Base-by-base conservation (phyloP, 495 filamentous ascomycete species). In the Penicillium psychrofluorescens region DNA sequence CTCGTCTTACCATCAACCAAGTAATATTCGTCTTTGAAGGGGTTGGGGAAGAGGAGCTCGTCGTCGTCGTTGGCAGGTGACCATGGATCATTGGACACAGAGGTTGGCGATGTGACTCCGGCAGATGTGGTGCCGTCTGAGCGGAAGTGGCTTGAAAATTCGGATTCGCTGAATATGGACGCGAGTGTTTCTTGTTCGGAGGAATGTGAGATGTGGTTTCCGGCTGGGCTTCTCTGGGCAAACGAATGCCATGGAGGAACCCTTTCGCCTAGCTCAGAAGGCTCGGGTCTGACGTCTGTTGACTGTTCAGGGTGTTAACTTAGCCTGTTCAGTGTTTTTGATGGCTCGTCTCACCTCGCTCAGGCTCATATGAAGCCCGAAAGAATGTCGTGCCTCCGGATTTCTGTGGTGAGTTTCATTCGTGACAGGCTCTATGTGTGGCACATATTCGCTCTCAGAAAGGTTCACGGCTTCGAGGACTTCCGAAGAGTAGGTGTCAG, bases 1-100 rank as follows among this genome's bases (percentile, higher is more conserved):
- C 40, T 50, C 2, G 48, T 45, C 38, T 70, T 70, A 38, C 61
- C 63, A 16, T 66, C 66, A 5, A 56, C 56, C 30, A 54, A 43
- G 39, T 57, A 67, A 38, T 59, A 68, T 37, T 64, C 66, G 22
- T 68, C 53, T 34, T 53, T 38, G 8, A 47, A 35, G 4, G 58
- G 51, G 12, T 39, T 42, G 8, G 58, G 35, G 32, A 61, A 66
- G 1, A 49, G 31, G 8, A 53, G 33, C 12, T 70, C 59, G 7
- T 54, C 54, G 30, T 55, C 63, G 7, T 54, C 54, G 28, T 56
- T 62, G 10, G 54, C 43, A 0, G 61, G 54, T 0, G 57, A 58
- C 56, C 56, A 62, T 32, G 45, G 40, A 13, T 40, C 38, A 12
- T 48, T 44, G 7, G 53, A 53, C 4, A 34, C 37, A 11, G 54